Base-by-base conservation (phyloP, 75 land plant species). In the Ceratopteris richardii region DNA sequence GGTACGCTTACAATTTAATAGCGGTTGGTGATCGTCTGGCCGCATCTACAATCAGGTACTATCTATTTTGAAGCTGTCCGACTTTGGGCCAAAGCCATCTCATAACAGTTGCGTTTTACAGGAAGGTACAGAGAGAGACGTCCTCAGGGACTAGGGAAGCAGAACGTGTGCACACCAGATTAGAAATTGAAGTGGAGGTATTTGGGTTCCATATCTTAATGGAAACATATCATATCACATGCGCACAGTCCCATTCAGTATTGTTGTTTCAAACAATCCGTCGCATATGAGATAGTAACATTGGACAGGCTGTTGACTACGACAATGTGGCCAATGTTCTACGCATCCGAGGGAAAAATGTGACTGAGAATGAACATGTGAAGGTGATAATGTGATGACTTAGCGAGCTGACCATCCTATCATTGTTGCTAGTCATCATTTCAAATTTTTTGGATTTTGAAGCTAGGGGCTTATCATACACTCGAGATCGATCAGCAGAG, bases 381-480 rank as follows among this genome's bases (percentile, higher is more conserved):
- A 86, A 86, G 73, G 92, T 84, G 61, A 55, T 21, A 23, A 20
- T 25, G n/a, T n/a, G n/a, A n/a, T n/a, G n/a, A n/a, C n/a, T n/a
- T n/a, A n/a, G n/a, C n/a, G n/a, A n/a, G n/a, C n/a, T n/a, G n/a
- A n/a, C n/a, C n/a, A n/a, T n/a, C n/a, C n/a, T n/a, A n/a, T n/a
- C n/a, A n/a, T n/a, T n/a, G n/a, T n/a, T n/a, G n/a, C n/a, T n/a
- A n/a, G n/a, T n/a, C n/a, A n/a, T n/a, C n/a, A n/a, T n/a, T n/a
- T n/a, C n/a, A n/a, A n/a, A n/a, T 28, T 28, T 2, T 31, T 64
- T 0, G 52, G 20, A 27, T 22, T 27, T 5, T 82, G 59, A 68
- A 85, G 87, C 77, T 90, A 21, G 96, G 96, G 10, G 79, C 82
- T 36, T 94, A 79, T 62, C 98, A 94, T 63, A 94, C 96, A 20